Base-by-base conservation (phyloP, 2,329 filamentous ascomycete species). In the Tolypocladium endophyticum region DNA sequence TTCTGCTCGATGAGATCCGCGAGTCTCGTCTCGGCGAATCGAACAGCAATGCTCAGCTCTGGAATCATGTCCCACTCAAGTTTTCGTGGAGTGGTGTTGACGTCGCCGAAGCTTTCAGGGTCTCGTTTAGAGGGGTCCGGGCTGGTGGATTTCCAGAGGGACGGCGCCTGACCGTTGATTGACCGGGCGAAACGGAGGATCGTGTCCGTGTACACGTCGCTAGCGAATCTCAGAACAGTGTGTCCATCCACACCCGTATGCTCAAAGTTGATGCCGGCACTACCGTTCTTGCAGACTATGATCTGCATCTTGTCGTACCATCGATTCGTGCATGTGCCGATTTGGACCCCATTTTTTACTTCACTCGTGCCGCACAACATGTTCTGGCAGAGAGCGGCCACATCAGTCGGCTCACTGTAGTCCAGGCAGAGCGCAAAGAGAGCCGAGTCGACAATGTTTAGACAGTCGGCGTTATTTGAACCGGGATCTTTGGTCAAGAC, bases 251-350 rank as follows among this genome's bases (percentile, higher is more conserved):
- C 93, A 65, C 94, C 94, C 0, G 94, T 99, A 70, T 99, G 94
- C 73, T 99, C 94, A 68, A 99, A 97, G 76, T 99, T 99, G 84
- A 99, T 97, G 7, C 94, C 94, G 0, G 94, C 94, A 70, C 91
- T 96, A 60, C 94, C 94, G 74, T 97, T 99, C 77, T 96, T 96
- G 81, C 94, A 97, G 57, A 99, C 94, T 59, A 99, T 97, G 63
- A 99, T 97, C 71, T 99, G 94, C 55, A 99, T 81, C 77, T 99
- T 99, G 76, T 99, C 94, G 70, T 99, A 99, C 94, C 94, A 99
- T 62, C 94, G 83, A 74, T 99, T 99, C 18, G 93, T 97, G 76
- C 94, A 99, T 2, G 94, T 97, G 36, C 94, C 94, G 53, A 97
- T 92, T 74, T 99, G 94, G 2, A 99, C 90, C 5, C 94, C 94